Evolutionary conservation across 164 flowering plant species (phyloP).

Genomic region (Euptelea pleiosperma): DNA sequence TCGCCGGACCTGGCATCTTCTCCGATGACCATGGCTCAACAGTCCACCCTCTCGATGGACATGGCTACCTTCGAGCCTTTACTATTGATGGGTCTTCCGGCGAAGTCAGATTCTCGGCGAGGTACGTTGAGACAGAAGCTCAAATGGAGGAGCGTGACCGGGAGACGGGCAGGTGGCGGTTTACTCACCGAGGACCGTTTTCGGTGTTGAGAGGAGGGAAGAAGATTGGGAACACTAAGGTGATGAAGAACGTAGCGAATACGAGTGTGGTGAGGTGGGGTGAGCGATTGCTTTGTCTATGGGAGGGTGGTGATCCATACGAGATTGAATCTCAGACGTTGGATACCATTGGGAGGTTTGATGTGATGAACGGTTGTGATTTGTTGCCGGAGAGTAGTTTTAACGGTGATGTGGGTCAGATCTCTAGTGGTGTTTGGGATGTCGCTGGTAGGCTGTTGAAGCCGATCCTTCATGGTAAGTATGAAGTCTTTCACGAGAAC

Average conservation of each 20-base stretch:
- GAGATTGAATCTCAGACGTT: constrained; percentile 62
- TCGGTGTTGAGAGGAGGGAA: constrained; percentile 77
- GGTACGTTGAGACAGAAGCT: constrained; percentile 83
- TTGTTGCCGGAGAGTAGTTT: not conserved
- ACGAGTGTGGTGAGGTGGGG: constrained; percentile 90
- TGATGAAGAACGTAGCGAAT: constrained; percentile 96
- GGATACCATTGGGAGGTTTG: constrained; percentile 63
- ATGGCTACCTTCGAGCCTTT: constrained; percentile 85
- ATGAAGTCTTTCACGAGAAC: not conserved
- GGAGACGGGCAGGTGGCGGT: constrained; percentile 68
- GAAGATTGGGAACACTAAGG: constrained; percentile 75
- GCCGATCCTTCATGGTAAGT: constrained; percentile 73
- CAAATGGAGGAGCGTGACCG: constrained; percentile 68
- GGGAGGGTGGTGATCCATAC: constrained; percentile 96
- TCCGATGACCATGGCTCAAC: constrained; percentile 88
- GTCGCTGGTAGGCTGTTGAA: constrained; percentile 62
- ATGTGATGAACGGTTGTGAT: constrained; percentile 33
- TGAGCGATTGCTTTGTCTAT: constrained; percentile 63
- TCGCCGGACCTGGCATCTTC: constrained; percentile 84
- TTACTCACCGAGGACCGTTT: constrained; percentile 88
- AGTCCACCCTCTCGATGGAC: constrained; percentile 93
- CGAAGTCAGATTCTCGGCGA: constrained; percentile 59
- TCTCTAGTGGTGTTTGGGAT: constrained; percentile 33
- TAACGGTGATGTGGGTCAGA: not conserved
- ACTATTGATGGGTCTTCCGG: constrained; percentile 34